Base-by-base conservation (phyloP, 176 grass and related monocot species). In the Thalia dealbata region DNA sequence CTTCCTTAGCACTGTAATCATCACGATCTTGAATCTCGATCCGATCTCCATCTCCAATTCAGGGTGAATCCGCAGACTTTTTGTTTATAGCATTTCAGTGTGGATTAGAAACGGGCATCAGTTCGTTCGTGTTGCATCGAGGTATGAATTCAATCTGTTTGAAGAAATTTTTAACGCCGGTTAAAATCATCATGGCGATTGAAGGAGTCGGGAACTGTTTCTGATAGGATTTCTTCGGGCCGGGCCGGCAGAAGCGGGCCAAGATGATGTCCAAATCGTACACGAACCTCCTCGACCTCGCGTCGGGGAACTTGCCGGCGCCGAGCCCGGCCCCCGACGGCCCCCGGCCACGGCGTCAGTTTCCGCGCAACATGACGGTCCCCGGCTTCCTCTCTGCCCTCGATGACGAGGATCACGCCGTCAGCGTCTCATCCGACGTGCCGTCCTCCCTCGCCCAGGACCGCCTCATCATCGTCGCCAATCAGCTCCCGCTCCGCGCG, bases 311-410 rank as follows among this genome's bases (percentile, higher is more conserved):
- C 62, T 64, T 64, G 27, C 29, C 44, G 69, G 69, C 69, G 69
- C 44, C 23, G 24, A 46, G 7, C 44, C 69, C 52, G 14, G 44
- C 16, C 46, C 13, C 22, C 21, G 56, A 60, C 22, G 56, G 56
- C 22, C 14, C 30, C 51, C 14, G 71, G 28, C 71, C 29, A 8
- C 56, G 56, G 8, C 67, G 67, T 67, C 74, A 87, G 81, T 91
- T 99, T 81, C 81, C 90, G 79, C 78, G 95, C 81, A 87, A 88
- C 50, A 91, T 99, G 95, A 99, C 95, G 81, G 95, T 99, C 45
- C 87, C 95, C 14, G 95, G 95, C 18, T 86, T 87, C 70, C 81
- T 99, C 10, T 77, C 85, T n/a, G 90, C 90, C 71, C 77, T 99
- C 32, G 95, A 96, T 28, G 92, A 87, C 60, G 95, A 86, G 14